These are phyloP conservation scores for carrot (Daucus carota) DNA, from an alignment of 129 eudicot genomes.

Conservation along the genomic window DH1_v3.0 NC_030386.2:21801001-21801500, in stretches of 20 bases:
- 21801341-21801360: neutral
- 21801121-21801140: neutral
- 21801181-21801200: neutral
- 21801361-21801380: neutral
- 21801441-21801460: neutral
- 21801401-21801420: neutral
- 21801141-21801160: neutral
- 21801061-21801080: neutral
- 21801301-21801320: neutral
- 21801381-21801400: neutral
- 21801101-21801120: neutral
- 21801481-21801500: too few species aligned
- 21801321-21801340: neutral
- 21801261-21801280: neutral
- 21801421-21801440: neutral
- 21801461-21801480: too few species aligned
- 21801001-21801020: neutral
- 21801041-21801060: neutral
- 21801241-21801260: neutral
- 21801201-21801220: neutral
- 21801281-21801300: neutral
- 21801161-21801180: neutral
- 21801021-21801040: neutral
- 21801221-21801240: neutral
- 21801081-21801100: neutral